A percentile compares a stretch with the other conserved stretches of the same genome.
Conservation (phyloP, 345 rosid genomes). For the Euphorbia lathyris region DNA sequence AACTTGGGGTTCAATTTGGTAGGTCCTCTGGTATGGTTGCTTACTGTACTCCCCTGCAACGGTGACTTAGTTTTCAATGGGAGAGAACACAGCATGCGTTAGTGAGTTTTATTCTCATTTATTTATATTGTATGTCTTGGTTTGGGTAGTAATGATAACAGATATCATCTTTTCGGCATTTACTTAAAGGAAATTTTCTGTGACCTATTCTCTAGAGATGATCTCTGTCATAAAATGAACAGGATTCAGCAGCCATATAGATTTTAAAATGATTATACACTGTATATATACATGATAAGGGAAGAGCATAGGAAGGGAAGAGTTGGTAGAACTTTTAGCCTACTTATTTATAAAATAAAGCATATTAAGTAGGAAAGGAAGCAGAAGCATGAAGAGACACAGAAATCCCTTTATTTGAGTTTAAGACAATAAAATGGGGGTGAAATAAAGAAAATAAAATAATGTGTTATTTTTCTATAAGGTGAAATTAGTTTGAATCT, state of each 20-base stretch:
- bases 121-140: background rate
- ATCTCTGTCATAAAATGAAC: background rate
- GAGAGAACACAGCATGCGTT: too few relatives aligned
- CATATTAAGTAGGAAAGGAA: background rate
- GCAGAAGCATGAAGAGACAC: too few relatives aligned
- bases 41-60: background rate
- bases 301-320: background rate
- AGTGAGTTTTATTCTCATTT: background rate
- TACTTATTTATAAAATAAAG: background rate
- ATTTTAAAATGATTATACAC: background rate
- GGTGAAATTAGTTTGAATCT: background rate
- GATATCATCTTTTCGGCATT: background rate
- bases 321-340: background rate
- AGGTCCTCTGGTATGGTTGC: background rate
- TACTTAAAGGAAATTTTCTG: background rate
- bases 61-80: too few relatives aligned
- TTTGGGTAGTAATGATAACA: background rate
- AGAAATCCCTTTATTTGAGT: too few relatives aligned
- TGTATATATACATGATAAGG: background rate
- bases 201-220: background rate
- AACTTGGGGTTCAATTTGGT: background rate
- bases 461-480: too few relatives aligned
- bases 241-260: background rate
- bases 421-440: too few relatives aligned
- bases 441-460: too few relatives aligned